A percentile compares a stretch with the other conserved stretches of the same genome.
Evolutionary conservation across 768 basidiomycete genomes (phyloP).

Genomic region (Leccinum rimulosum): DNA sequence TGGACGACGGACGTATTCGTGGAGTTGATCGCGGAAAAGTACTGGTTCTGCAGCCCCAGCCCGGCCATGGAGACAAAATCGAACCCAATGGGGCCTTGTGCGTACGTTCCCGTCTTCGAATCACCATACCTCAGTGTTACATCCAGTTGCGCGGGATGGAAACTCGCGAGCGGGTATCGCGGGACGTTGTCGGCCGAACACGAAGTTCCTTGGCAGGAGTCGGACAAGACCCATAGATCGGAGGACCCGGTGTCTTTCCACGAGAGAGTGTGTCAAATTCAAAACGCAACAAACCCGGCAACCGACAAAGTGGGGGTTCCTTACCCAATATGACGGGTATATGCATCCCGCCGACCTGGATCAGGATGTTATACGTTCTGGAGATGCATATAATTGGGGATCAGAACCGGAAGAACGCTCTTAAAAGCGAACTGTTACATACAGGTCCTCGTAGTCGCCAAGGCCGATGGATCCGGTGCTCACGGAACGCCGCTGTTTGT

Average conservation of each 20-base stretch:
- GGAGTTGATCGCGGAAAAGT: slow-evolving; percentile 62
- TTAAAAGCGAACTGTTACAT: slow-evolving; percentile 42
- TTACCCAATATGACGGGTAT: slow-evolving; percentile 62
- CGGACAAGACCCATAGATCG: slow-evolving; percentile 71
- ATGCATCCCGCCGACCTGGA: slow-evolving; percentile 51
- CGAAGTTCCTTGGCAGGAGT: slow-evolving; percentile 44
- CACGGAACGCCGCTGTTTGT: slow-evolving; percentile 9
- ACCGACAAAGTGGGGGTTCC: neutral
- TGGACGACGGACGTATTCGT: slow-evolving; percentile 65
- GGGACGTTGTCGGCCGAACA: slow-evolving; percentile 39
- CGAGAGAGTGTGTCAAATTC: slow-evolving; percentile 1
- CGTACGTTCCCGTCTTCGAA: slow-evolving; percentile 67
- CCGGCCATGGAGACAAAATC: slow-evolving; percentile 57
- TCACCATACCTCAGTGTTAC: slow-evolving; percentile 65
- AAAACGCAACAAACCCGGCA: neutral
- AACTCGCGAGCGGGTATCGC: slow-evolving; percentile 48
- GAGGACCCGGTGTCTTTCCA: slow-evolving; percentile 71
- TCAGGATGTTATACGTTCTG: slow-evolving; percentile 63
- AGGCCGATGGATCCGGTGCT: slow-evolving; percentile 46
- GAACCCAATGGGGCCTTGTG: slow-evolving; percentile 58
- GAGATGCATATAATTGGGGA: neutral
- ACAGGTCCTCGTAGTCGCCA: slow-evolving; percentile 44
- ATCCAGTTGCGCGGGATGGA: slow-evolving; percentile 46
- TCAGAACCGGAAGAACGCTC: neutral
- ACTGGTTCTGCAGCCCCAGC: slow-evolving; percentile 48